A percentile compares a stretch with the other conserved stretches of the same genome.
These are phyloP conservation scores for Populus tomentosa DNA, from an alignment of 441 rosid genomes.

Conservation along the genomic window DNA sequence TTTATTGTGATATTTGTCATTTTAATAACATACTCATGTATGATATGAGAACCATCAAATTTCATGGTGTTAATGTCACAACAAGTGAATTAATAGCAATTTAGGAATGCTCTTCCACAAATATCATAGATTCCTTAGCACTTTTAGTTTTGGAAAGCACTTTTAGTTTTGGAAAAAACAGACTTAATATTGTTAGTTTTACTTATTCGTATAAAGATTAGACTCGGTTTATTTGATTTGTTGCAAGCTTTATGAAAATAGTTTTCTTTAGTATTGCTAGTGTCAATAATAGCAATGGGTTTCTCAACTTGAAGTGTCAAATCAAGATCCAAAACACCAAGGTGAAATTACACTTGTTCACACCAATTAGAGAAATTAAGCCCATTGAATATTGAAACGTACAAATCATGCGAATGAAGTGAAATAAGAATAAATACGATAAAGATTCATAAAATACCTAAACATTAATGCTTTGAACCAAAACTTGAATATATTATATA, in stretches of 20 bases:
- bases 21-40: slow-evolving; percentile 4
- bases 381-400: slow-evolving; percentile 1
- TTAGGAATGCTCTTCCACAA: slow-evolving; percentile 6
- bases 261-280: neutral
- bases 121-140: neutral
- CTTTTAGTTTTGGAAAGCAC: too few relatives aligned
- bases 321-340: slow-evolving; percentile 15
- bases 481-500: neutral
- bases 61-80: neutral
- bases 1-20: neutral
- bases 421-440: neutral
- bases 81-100: slow-evolving; percentile 8
- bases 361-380: slow-evolving; percentile 9
- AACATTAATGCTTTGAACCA: neutral
- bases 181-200: slow-evolving; percentile 2
- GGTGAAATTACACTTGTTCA: slow-evolving; percentile 14
- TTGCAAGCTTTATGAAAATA: neutral
- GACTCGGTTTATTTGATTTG: slow-evolving; percentile 6
- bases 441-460: neutral
- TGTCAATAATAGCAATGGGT: neutral
- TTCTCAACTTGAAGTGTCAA: slow-evolving; percentile 4
- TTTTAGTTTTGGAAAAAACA: neutral
- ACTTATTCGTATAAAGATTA: slow-evolving; percentile 1
- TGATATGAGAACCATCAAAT: slow-evolving; percentile 5
- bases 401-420: neutral